A percentile compares a stretch with the other conserved stretches of the same genome.
phyloP scores from a whole-genome alignment of 768 basidiomycete genomes.

The Suillus subaureus region DNA sequence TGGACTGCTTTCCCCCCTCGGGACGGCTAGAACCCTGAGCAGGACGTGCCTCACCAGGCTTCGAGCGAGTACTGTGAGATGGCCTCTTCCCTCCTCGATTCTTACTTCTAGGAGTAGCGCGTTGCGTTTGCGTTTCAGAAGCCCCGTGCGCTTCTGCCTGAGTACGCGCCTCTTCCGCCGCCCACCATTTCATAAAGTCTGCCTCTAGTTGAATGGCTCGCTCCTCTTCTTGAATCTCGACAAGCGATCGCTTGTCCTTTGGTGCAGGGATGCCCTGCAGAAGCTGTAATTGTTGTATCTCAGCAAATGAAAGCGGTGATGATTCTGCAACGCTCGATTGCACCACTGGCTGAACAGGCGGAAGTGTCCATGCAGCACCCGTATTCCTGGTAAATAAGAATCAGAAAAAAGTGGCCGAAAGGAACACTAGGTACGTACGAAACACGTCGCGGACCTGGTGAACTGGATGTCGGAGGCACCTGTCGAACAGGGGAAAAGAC shows the following conservation, averaged over 20 bases:
- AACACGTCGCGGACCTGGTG: slow-evolving; percentile 41
- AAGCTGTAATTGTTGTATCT: slow-evolving; percentile 82
- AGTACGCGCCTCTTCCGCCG: slow-evolving; percentile 77
- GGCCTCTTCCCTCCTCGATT: background rate
- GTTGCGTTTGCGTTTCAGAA: background rate
- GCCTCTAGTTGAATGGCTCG: slow-evolving; percentile 63
- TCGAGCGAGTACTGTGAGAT: background rate
- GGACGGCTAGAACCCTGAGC: background rate
- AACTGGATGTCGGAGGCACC: slow-evolving; percentile 27
- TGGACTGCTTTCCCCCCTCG: background rate
- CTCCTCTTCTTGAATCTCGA: slow-evolving; percentile 81
- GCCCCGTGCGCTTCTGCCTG: slow-evolving; percentile 38
- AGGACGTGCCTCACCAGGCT: background rate
- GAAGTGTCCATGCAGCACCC: slow-evolving; percentile 64
- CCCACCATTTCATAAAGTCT: slow-evolving; percentile 91
- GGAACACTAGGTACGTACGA: slow-evolving; percentile 43
- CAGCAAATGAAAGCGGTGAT: slow-evolving; percentile 64
- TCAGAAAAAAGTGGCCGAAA: background rate
- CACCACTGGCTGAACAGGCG: slow-evolving; percentile 51
- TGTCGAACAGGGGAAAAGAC: slow-evolving; percentile 64
- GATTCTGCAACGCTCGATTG: slow-evolving; percentile 27
- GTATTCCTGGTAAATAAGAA: slow-evolving; percentile 17
- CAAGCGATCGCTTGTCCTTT: slow-evolving; percentile 9
- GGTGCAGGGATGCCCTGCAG: slow-evolving; percentile 39
- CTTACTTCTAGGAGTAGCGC: background rate